Conservation (phyloP, 2,329 filamentous ascomycete species). For the Fusarium virguliforme region DNA sequence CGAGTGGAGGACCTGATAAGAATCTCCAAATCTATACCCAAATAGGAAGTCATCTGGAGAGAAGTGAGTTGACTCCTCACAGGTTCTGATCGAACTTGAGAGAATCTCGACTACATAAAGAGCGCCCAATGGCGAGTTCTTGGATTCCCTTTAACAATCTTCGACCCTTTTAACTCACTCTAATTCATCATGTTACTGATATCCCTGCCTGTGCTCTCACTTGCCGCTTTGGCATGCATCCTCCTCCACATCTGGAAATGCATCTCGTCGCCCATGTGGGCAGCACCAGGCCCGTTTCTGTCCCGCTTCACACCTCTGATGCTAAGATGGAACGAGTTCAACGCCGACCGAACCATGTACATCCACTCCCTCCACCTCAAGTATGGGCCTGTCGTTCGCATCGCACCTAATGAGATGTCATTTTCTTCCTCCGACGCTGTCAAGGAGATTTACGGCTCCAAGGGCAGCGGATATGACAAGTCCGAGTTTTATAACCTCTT, state of each 20-base stretch:
- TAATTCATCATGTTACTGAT: neutral
- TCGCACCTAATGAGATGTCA: conserved; percentile 71
- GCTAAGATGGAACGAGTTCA: conserved; percentile 70
- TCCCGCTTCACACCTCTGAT: conserved; percentile 66
- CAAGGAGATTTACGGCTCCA: conserved; percentile 74
- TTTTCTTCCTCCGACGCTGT: conserved; percentile 70
- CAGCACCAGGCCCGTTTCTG: conserved; percentile 64
- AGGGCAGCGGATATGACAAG: conserved; percentile 75
- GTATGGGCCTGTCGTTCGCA: conserved; percentile 70
- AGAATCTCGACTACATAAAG: neutral
- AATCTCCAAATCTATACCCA: conserved; percentile 17
- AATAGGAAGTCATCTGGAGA: conserved; percentile 15
- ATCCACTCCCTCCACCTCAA: conserved; percentile 68
- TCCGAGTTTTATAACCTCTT: conserved; percentile 75
- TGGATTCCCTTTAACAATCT: neutral
- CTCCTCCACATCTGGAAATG: conserved; percentile 44
- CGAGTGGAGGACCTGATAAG: neutral
- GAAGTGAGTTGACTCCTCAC: neutral
- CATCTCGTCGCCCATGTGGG: conserved; percentile 53
- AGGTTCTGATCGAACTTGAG: neutral
- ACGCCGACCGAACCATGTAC: conserved; percentile 65
- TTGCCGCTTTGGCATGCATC: neutral
- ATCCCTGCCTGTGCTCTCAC: neutral
- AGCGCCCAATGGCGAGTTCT: neutral
- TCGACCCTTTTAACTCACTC: neutral